phyloP scores from a whole-genome alignment of 495 filamentous ascomycete genomes.

The Aspergillus cavernicola region DNA sequence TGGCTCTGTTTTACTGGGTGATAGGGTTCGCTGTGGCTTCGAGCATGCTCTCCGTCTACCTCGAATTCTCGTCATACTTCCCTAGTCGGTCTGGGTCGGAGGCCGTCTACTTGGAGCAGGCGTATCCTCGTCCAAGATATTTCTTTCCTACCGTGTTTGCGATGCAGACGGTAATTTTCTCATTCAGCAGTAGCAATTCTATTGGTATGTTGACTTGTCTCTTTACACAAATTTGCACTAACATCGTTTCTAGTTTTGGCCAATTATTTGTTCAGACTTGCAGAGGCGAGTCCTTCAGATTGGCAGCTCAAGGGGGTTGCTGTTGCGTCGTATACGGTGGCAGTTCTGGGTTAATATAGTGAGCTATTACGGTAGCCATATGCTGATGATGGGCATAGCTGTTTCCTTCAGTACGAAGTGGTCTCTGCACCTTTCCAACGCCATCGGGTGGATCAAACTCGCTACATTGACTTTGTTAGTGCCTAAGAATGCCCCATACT shows the following conservation, averaged over 20 bases:
- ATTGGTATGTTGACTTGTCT: conserved; percentile 37
- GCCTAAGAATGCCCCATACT: neutral
- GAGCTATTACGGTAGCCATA: neutral
- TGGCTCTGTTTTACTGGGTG: conserved; percentile 58
- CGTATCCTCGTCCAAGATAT: conserved; percentile 57
- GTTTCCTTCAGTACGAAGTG: conserved; percentile 52
- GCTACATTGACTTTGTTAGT: conserved; percentile 52
- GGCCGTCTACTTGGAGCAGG: conserved; percentile 64
- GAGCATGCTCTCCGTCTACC: conserved; percentile 50
- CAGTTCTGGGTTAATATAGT: conserved; percentile 34
- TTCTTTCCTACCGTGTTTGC: conserved; percentile 61
- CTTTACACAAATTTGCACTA: conserved; percentile 1
- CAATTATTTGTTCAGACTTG: conserved; percentile 53
- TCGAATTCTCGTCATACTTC: conserved; percentile 60
- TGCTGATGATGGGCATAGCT: conserved; percentile 23
- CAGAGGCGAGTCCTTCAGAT: conserved; percentile 38
- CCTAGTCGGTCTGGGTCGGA: conserved; percentile 63
- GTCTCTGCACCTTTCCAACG: conserved; percentile 52
- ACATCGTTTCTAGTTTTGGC: conserved; percentile 39
- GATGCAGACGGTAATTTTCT: conserved; percentile 54
- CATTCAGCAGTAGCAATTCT: conserved; percentile 60
- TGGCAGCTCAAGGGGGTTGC: conserved; percentile 65
- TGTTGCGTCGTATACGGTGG: conserved; percentile 54
- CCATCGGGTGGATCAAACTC: conserved; percentile 53
- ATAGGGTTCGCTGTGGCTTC: conserved; percentile 53